Percentiles rank a stretch among this genome's conserved stretches.
These are phyloP conservation scores for Candida qinlingensis DNA, from an alignment of 805 yeast species.

Conservation along the genomic window DNA sequence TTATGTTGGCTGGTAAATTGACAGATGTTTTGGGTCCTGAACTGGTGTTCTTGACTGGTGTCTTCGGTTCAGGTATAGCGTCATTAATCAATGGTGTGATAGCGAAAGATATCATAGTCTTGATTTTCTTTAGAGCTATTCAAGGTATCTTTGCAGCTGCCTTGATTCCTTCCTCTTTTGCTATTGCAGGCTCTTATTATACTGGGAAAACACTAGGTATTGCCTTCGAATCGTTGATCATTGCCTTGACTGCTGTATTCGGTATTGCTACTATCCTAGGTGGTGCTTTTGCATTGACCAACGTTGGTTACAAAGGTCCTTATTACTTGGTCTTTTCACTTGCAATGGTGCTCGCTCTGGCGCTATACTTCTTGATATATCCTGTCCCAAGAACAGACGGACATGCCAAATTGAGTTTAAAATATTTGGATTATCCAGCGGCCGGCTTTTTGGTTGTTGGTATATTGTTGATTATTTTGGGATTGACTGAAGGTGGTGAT, in stretches of 20 bases:
- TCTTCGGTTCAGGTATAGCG: slow-evolving; percentile 21
- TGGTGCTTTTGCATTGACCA: slow-evolving; percentile 36
- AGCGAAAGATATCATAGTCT: slow-evolving; percentile 27
- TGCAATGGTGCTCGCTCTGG: slow-evolving; percentile 16
- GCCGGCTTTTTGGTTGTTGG: slow-evolving; percentile 30
- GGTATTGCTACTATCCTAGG: slow-evolving; percentile 39
- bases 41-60: slow-evolving; percentile 24
- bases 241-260: slow-evolving; percentile 26
- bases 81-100: slow-evolving; percentile 33
- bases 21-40: slow-evolving; percentile 39
- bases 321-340: slow-evolving; percentile 35
- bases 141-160: slow-evolving; percentile 42
- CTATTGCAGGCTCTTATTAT: slow-evolving; percentile 28
- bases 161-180: slow-evolving; percentile 33
- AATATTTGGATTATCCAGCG: slow-evolving; percentile 34
- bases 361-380: slow-evolving; percentile 26
- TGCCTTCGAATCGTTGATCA: slow-evolving; percentile 25
- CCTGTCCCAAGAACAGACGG: slow-evolving; percentile 26
- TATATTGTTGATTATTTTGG: slow-evolving; percentile 34
- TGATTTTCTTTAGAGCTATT: slow-evolving; percentile 39
- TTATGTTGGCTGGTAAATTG: slow-evolving; percentile 36
- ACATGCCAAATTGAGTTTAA: slow-evolving; percentile 14
- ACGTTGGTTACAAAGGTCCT: slow-evolving; percentile 35
- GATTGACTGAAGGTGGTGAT: slow-evolving; percentile 41
- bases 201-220: slow-evolving; percentile 24